phyloP scores from a whole-genome alignment of 2,329 filamentous ascomycete species.

The Colletotrichum eremochloae region DNA sequence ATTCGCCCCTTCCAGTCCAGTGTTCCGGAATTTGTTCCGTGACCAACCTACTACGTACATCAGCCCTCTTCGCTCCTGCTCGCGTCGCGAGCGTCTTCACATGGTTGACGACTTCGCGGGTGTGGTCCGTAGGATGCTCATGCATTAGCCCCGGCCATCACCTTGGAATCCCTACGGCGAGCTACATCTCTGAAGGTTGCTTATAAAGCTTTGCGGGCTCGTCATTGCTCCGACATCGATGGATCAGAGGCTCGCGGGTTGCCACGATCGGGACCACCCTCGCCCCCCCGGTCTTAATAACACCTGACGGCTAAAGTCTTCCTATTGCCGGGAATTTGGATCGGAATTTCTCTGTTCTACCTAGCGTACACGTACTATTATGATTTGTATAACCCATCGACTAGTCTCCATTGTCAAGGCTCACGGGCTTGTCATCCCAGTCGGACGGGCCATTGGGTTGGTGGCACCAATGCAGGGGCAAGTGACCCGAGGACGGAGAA shows the following conservation, averaged over 20 bases:
- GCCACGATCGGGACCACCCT: no score
- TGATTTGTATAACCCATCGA: neutral
- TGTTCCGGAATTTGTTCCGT: conserved; percentile 8
- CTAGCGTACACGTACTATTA: neutral
- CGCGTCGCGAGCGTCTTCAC: conserved; percentile 25
- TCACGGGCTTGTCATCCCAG: neutral
- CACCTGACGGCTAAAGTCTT: neutral
- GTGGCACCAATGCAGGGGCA: neutral
- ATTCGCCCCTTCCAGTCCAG: neutral
- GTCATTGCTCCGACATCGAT: neutral
- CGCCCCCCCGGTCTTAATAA: neutral
- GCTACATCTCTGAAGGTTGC: neutral
- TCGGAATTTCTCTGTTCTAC: neutral
- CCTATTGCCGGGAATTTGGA: neutral
- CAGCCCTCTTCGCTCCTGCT: neutral
- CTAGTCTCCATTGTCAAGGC: neutral
- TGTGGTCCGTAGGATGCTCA: conserved; percentile 23
- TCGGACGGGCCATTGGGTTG: neutral
- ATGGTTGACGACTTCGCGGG: conserved; percentile 10
- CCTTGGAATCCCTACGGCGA: neutral
- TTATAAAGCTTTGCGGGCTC: no score
- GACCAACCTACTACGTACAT: neutral
- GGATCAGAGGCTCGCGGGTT: neutral
- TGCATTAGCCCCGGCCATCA: conserved; percentile 23
- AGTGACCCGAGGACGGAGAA: neutral